Conservation (phyloP, 2,329 filamentous ascomycete genomes). For the Trichoderma sp. region DNA sequence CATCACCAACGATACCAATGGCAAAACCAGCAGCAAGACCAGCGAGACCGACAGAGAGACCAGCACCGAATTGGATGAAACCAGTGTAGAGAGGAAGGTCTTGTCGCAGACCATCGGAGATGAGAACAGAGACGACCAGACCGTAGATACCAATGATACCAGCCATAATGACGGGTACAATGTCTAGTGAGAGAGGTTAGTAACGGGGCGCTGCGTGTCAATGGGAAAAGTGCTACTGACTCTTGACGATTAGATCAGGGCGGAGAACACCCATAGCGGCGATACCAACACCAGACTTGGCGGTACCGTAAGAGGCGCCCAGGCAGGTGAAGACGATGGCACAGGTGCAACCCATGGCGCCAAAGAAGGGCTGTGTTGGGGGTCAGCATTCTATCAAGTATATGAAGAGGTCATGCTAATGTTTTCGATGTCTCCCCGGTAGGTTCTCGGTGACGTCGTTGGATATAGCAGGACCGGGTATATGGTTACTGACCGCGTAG, state of each 20-base stretch:
- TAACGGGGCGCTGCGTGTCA: background rate
- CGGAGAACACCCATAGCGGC: constrained; percentile 48
- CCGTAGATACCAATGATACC: constrained; percentile 90
- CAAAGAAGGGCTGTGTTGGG: constrained; percentile 43
- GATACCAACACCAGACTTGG: constrained; percentile 47
- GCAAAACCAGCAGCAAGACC: constrained; percentile 50
- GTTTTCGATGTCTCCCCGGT: background rate
- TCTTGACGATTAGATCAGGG: constrained; percentile 49
- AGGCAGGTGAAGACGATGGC: constrained; percentile 57
- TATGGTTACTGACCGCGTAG: constrained; percentile 26
- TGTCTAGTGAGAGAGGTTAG: constrained; percentile 61
- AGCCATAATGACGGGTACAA: constrained; percentile 99
- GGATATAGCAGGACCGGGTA: background rate
- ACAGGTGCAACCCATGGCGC: constrained; percentile 44
- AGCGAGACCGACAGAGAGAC: constrained; percentile 47
- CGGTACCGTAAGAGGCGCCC: constrained; percentile 49
- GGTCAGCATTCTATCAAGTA: constrained; percentile 13
- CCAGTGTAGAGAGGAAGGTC: constrained; percentile 47
- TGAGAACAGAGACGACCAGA: constrained; percentile 48
- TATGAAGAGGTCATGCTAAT: background rate
- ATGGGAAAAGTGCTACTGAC: constrained; percentile 7
- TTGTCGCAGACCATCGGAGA: constrained; percentile 44
- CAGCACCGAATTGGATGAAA: constrained; percentile 48
- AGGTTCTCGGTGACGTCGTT: constrained; percentile 25
- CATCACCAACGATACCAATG: constrained; percentile 50